Evolutionary conservation across 352 stramenopile genomes (phyloP), one percentile per base, ranked within the genome.

Genomic region (Globisporangium polare): DNA sequence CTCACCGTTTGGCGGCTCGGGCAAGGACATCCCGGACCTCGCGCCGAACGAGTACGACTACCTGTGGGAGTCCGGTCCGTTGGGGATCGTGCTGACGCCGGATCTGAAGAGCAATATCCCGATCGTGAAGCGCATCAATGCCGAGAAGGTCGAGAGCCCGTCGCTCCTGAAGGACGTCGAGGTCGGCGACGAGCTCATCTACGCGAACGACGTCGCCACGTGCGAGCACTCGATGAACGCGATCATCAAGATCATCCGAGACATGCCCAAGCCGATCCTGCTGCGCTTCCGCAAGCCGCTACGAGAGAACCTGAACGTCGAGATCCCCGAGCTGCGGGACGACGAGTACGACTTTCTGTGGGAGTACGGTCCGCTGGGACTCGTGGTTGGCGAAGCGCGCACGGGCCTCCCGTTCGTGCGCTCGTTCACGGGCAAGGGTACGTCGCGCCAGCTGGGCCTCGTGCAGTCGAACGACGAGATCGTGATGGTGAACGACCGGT

Each of bases 271-370:
- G 68, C 85, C 85, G 18, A 88, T 94, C 45, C 71, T 87, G 50
- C 62, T 94, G 62, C 79, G 85, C 18, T 94, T 94, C 62, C 69
- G 82, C 15, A 83, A 84, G 45, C 80, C 78, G 2, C 53, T 92
- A 26, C 41, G 65, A 0, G 74, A 89, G 35, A 68, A 80, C 42
- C 56, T 85, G 46, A 61, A 81, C 18, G 80, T 75, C 12, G 67
- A 82, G 29, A 58, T 89, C 24, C 82, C 82, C 4, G 69, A 78
- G 35, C 39, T 93, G 6, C 51, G 53, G 6, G 73, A 86, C 27
- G 77, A 84, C 60, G 85, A 94, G 58, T 94, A 92, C 70, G 85
- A 94, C 51, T 92, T 94, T 64, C 57, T 92, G 39, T 94, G 85
- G 85, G 85, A 94, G 50, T 87, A 90, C 49, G 85, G 85, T 4